phyloP scores from a whole-genome alignment of 1,284 basidiomycete genomes.

The Cutaneotrichosporon cutaneum region DNA sequence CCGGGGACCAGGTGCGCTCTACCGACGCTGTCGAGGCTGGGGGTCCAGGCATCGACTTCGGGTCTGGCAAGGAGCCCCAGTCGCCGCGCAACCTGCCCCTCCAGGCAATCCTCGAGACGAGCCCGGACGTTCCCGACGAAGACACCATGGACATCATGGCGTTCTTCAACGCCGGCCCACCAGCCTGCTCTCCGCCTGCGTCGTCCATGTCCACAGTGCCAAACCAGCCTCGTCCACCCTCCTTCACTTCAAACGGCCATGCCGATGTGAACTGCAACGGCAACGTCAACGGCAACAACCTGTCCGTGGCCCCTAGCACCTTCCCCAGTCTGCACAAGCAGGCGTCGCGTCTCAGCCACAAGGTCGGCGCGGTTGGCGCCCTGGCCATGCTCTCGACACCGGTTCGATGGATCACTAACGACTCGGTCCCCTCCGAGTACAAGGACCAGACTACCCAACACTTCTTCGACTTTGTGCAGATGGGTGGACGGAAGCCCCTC shows the following conservation, averaged over 20 bases:
- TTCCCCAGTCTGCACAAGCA: conserved; percentile 1
- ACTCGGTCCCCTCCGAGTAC: conserved; percentile 14
- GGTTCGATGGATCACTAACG: conserved; percentile 19
- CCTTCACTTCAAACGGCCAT: background rate
- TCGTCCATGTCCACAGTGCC: background rate
- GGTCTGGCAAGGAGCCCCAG: conserved; percentile 8
- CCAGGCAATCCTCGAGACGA: conserved; percentile 26
- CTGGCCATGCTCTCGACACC: conserved; percentile 16
- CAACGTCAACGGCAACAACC: background rate
- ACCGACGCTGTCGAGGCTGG: background rate
- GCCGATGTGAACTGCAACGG: conserved; percentile 3
- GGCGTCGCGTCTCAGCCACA: conserved; percentile 7
- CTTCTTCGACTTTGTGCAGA: conserved; percentile 51
- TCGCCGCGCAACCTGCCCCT: conserved; percentile 22
- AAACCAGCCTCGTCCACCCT: background rate
- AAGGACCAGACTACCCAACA: conserved; percentile 38
- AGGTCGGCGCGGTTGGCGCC: background rate
- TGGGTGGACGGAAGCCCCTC: conserved; percentile 43
- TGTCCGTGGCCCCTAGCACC: background rate
- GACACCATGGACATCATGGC: conserved; percentile 40
- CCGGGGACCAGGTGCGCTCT: background rate
- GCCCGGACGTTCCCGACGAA: conserved; percentile 24
- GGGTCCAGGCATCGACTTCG: background rate
- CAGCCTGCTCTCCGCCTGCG: background rate
- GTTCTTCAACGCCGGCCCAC: conserved; percentile 39